Evolutionary conservation across 805 yeast genomes (phyloP).

Genomic region (Cephaloascus albidus): DNA sequence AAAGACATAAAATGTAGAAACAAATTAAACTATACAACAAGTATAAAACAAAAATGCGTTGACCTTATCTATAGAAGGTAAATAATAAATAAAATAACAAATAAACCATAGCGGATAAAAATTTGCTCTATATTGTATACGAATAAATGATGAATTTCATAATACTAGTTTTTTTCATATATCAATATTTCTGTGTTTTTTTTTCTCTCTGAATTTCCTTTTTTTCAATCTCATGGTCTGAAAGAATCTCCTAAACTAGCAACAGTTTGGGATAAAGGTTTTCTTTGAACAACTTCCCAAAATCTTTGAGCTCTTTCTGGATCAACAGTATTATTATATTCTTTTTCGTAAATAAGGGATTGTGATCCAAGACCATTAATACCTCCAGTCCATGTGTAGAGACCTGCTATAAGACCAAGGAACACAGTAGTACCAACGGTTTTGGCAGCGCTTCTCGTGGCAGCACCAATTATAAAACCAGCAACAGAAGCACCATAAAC

Average conservation of each 20-base stretch:
- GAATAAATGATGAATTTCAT: no score
- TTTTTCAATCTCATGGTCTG: background rate
- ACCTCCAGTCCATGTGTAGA: constrained; percentile 44
- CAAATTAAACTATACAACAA: no score
- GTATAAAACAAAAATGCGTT: background rate
- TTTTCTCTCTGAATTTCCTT: background rate
- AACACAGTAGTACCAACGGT: constrained; percentile 34
- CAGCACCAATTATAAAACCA: constrained; percentile 31
- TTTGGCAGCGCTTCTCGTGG: constrained; percentile 22
- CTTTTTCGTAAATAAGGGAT: constrained; percentile 29
- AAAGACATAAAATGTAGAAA: no score
- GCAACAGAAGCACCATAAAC: constrained; percentile 36
- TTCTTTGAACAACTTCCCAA: constrained; percentile 76
- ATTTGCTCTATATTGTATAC: no score
- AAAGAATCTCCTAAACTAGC: constrained; percentile 51
- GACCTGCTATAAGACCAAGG: constrained; percentile 25
- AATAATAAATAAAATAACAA: no score
- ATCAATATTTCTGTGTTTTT: no score
- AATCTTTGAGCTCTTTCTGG: constrained; percentile 33
- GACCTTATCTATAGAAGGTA: background rate
- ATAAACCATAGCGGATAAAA: background rate
- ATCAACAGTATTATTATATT: constrained; percentile 28
- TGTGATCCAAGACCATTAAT: constrained; percentile 36
- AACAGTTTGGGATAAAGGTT: constrained; percentile 73
- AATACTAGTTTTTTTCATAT: no score